Evolutionary conservation across 2,329 filamentous ascomycete species (phyloP), one percentile per base, ranked within the genome.

Genomic region (Aaosphaeria arxii): DNA sequence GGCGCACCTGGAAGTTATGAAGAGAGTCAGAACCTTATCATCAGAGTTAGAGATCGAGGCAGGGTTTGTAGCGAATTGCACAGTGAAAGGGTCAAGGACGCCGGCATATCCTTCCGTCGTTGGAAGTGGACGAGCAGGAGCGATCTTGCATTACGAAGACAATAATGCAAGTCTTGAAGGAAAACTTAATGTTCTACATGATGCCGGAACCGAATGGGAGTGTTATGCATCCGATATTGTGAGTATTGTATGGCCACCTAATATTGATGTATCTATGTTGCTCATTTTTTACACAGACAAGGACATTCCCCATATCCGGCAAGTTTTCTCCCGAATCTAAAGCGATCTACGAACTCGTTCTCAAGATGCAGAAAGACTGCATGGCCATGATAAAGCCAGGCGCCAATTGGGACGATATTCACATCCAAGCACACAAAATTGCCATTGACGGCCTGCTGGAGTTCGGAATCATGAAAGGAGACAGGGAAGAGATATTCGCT

Each of bases 101-200:
- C 89, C 95, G 74, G 85, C 92, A 0, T 99, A 99, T 66, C 82
- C 86, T 42, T 82, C 91, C n/a, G 96, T 99, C 57, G 89, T 89
- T 41, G 92, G 88, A 2, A 83, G 87, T 1, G 92, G 92, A 1
- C 66, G 77, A 13, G 94, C 94, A 62, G 91, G 88, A 5, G 84
- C 87, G 11, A 91, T 88, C 0, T 76, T 97, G 38, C 94, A 99
- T 71, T 99, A 99, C 69, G 80, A 82, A 40, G 82, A 80, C 45
- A 97, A 99, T 66, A 79, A 95, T 61, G 80, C 87, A 58, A 71
- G 84, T 1, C 79, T 97, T n/a, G 73, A 74, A 3, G 83, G 85
- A 28, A 81, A 85, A 48, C 83, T 91, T 62, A 78, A 91, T 30
- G 74, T 96, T 30, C 84, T 95, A 13, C 77, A 97, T 4, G 92